These are phyloP conservation scores for Talaromyces trachyspermus DNA, from an alignment of 495 filamentous ascomycete species.

Conservation along the genomic window DNA sequence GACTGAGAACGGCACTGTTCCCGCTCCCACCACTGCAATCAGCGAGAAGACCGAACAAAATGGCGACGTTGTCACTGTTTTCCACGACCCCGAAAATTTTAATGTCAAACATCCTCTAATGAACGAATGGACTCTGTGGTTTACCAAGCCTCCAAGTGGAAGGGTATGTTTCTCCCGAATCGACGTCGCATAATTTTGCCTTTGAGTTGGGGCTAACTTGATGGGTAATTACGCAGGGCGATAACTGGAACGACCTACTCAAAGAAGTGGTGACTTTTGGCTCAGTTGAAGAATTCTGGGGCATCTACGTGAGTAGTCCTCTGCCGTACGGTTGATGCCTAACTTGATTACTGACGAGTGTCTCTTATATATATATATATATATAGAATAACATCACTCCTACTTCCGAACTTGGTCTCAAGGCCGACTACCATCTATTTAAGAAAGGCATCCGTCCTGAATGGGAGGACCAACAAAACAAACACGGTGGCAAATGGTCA, in stretches of 20 bases:
- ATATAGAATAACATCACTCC: slow-evolving; percentile 94
- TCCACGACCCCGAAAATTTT: slow-evolving; percentile 96
- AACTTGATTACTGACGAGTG: slow-evolving; percentile 13
- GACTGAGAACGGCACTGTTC: slow-evolving; percentile 33
- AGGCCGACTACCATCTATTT: slow-evolving; percentile 99
- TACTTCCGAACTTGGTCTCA: slow-evolving; percentile 88
- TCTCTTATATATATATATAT: no score
- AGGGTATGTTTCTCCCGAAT: slow-evolving; percentile 54
- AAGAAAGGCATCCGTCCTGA: slow-evolving; percentile 94
- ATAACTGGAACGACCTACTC: slow-evolving; percentile 96
- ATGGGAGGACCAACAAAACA: slow-evolving; percentile 97
- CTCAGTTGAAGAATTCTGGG: slow-evolving; percentile 99
- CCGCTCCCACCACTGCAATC: no score
- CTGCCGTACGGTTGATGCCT: neutral
- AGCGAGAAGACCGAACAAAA: slow-evolving; percentile 37
- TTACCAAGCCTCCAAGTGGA: slow-evolving; percentile 95
- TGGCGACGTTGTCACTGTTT: slow-evolving; percentile 73
- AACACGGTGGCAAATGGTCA: slow-evolving; percentile 98
- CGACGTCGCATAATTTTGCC: no score
- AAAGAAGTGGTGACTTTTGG: slow-evolving; percentile 98
- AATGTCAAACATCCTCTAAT: slow-evolving; percentile 97
- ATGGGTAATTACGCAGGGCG: slow-evolving; percentile 50
- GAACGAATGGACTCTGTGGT: slow-evolving; percentile 97
- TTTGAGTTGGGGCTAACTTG: slow-evolving; percentile 3
- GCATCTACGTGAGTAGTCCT: slow-evolving; percentile 74